These are phyloP conservation scores for Raffaelea deltoideospora DNA, from an alignment of 2,329 filamentous ascomycete species.

Conservation along the genomic window DNA sequence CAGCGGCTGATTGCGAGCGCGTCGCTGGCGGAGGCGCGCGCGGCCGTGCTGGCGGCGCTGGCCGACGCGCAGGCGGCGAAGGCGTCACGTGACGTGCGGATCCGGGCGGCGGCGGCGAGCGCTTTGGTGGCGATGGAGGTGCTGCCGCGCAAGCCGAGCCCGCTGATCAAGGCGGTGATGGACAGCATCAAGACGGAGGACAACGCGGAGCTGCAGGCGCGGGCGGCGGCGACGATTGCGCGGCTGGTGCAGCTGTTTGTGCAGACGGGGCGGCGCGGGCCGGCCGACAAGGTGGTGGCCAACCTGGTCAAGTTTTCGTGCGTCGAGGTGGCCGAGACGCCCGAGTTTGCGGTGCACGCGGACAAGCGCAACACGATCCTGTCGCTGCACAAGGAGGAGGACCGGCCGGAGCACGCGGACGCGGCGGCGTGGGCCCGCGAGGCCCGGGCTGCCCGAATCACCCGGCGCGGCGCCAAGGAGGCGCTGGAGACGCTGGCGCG, in stretches of 20 bases:
- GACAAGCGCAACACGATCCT: constrained; percentile 66
- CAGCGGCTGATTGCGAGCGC: constrained; percentile 74
- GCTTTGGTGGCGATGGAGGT: constrained; percentile 77
- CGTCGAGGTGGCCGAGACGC: constrained; percentile 93
- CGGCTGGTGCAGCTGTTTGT: constrained; percentile 78
- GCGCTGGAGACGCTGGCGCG: constrained; percentile 75
- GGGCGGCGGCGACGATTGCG: constrained; percentile 74
- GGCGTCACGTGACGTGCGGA: constrained; percentile 66
- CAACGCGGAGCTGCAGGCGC: constrained; percentile 71
- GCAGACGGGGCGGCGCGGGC: constrained; percentile 60
- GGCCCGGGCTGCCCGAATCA: constrained; percentile 76
- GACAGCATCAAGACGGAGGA: constrained; percentile 95
- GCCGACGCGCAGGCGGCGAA: constrained; percentile 68
- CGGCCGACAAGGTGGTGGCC: constrained; percentile 88
- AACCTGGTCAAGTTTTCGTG: constrained; percentile 97
- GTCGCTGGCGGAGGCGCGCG: constrained; percentile 62
- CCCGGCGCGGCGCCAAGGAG: constrained; percentile 83
- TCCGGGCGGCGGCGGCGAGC: constrained; percentile 74
- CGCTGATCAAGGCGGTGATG: constrained; percentile 94
- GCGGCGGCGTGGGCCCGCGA: constrained; percentile 81
- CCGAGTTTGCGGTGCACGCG: constrained; percentile 79
- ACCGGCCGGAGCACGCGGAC: constrained; percentile 82
- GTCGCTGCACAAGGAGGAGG: constrained; percentile 93
- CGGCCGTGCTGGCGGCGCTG: constrained; percentile 55
- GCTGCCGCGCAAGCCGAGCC: constrained; percentile 83